Evolutionary conservation across 768 basidiomycete species (phyloP), one percentile per base, ranked within the genome.

Genomic region (Astraeus odoratus): DNA sequence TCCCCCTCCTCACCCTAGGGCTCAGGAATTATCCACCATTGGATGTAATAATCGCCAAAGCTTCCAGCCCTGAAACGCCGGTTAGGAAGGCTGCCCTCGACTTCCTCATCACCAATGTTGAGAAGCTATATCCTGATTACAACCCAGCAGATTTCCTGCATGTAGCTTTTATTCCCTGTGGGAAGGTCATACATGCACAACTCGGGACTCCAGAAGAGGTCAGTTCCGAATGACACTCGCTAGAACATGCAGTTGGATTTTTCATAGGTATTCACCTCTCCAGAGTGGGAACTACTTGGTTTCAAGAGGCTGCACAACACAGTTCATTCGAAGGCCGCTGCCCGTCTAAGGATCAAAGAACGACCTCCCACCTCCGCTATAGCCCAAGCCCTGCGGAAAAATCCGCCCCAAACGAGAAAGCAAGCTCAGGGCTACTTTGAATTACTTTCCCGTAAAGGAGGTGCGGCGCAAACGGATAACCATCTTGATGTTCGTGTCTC

Each of bases 121-220:
- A 66, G 1, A 69, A 67, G 1, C 70, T 74, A 36, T 92, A 86
- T 56, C 52, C 60, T 4, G 27, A 73, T 31, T 83, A 84, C 53
- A 66, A 78, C 37, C 71, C 77, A 9, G 54, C 61, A 6, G 50
- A 69, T 8, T 84, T 76, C 50, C 62, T 67, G 4, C 65, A 78
- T 23, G 57, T 83, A 12, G 67, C 83, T 0, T 97, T 86, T 66
- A 76, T 97, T 33, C 93, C 94, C 1, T 81, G 87, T 2, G 49
- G 75, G 1, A 70, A 71, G 25, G 66, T 69, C 1, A 64, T 69
- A 7, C 71, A 70, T 8, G 53, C 64, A 9, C 71, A 74, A 39
- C 57, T 88, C 44, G 81, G 77, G 0, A 75, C 74, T 24, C 81
- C 81, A n/a, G 69, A 71, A 49, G 80, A 87, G 59, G 87, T 86